A percentile compares a stretch with the other conserved stretches of the same genome.
Evolutionary conservation across 2,329 filamentous ascomycete species (phyloP).

Genomic region (Colletotrichum lentis): DNA sequence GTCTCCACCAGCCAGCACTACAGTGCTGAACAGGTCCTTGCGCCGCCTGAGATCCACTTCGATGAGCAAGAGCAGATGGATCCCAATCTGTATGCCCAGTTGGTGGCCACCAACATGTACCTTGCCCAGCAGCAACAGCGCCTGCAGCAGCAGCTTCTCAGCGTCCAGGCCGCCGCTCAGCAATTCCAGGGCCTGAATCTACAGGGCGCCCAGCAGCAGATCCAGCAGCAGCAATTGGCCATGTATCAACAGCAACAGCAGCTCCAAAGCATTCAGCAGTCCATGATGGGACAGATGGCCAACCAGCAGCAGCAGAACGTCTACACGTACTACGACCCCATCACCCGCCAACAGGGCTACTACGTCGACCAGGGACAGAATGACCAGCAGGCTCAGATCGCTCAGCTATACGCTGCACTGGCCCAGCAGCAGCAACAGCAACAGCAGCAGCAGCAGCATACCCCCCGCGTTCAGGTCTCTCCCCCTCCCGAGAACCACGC

Average conservation of each 20-base stretch:
- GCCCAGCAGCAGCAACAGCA: conserved; percentile 45
- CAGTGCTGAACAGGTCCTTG: conserved; percentile 83
- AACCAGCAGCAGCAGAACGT: conserved; percentile 75
- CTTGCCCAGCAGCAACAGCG: conserved; percentile 94
- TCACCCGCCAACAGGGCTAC: conserved; percentile 84
- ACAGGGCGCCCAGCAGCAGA: conserved; percentile 59
- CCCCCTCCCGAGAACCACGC: conserved; percentile 73
- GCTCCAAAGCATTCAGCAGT: conserved; percentile 58
- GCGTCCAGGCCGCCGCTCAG: conserved; percentile 81
- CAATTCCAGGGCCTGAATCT: conserved; percentile 82
- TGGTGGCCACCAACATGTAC: conserved; percentile 90
- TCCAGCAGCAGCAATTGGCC: conserved; percentile 55
- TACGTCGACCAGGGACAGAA: conserved; percentile 73
- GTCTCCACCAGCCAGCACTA: conserved; percentile 57
- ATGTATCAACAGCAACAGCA: conserved; percentile 56
- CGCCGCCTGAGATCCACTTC: conserved; percentile 81
- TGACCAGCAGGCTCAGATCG: conserved; percentile 55
- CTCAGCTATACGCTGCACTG: conserved; percentile 43
- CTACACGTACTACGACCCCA: conserved; percentile 83
- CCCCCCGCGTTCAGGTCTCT: conserved; percentile 82
- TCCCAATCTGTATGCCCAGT: conserved; percentile 83
- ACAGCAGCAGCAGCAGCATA: conserved; percentile 58
- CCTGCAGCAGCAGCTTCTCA: conserved; percentile 90
- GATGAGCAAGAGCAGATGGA: conserved; percentile 80
- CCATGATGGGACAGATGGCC: conserved; percentile 39